Evolutionary conservation across 2,329 filamentous ascomycete species (phyloP).

Genomic region (Pseudogymnoascus pannorum): DNA sequence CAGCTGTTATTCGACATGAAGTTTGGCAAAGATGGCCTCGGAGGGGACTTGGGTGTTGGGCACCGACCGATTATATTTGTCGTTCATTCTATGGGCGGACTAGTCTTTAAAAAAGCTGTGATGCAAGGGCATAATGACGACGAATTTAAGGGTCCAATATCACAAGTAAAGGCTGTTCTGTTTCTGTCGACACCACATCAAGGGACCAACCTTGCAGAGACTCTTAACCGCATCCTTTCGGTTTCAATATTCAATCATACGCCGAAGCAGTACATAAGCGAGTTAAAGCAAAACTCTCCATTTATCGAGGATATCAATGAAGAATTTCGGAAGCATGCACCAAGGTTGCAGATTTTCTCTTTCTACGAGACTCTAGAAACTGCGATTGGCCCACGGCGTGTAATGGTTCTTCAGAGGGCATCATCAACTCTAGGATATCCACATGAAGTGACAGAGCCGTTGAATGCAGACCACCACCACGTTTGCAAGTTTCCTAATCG

Average conservation of each 20-base stretch:
- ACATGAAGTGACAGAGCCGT: constrained; percentile 18
- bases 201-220: constrained; percentile 32
- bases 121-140: constrained; percentile 23
- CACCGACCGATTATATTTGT: constrained; percentile 34
- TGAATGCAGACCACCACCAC: constrained; percentile 28
- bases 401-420: constrained; percentile 23
- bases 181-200: constrained; percentile 38
- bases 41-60: constrained; percentile 13
- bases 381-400: constrained; percentile 16
- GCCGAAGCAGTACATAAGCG: constrained; percentile 32
- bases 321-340: constrained; percentile 35
- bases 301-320: constrained; percentile 37
- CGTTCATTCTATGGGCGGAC: constrained; percentile 40
- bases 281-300: constrained; percentile 32
- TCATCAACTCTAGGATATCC: constrained; percentile 24
- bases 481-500: constrained; percentile 27
- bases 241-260: constrained; percentile 19
- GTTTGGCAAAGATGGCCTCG: constrained; percentile 15
- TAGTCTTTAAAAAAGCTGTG: constrained; percentile 26
- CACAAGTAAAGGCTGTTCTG: constrained; percentile 29
- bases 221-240: constrained; percentile 32
- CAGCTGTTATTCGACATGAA: constrained; percentile 23
- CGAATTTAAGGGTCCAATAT: constrained; percentile 24
- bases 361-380: constrained; percentile 39
- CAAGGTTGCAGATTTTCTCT: constrained; percentile 33